A percentile compares a stretch with the other conserved stretches of the same genome.
Evolutionary conservation across 331 rosid genomes (phyloP).

Genomic region (Malus hybrid): DNA sequence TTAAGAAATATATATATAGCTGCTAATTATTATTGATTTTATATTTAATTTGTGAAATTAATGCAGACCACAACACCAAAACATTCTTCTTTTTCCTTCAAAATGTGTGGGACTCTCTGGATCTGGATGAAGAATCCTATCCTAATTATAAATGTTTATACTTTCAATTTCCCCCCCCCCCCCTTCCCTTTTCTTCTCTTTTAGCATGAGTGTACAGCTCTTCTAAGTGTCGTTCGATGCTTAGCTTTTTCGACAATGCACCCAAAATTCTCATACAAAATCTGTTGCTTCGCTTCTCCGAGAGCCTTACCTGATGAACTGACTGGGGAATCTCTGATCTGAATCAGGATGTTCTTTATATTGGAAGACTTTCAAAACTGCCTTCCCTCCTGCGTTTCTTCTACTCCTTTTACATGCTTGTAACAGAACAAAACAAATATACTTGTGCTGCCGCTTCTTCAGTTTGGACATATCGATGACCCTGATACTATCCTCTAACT

Average conservation of each 20-base stretch:
- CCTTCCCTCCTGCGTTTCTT: slow-evolving; percentile 14
- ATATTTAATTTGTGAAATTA: slow-evolving; percentile 35
- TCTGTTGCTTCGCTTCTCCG: slow-evolving; percentile 4
- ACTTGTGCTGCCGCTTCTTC: slow-evolving; percentile 5
- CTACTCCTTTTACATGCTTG: slow-evolving; percentile 23
- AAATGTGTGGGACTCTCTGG: slow-evolving; percentile 47
- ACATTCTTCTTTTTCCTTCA: slow-evolving; percentile 30
- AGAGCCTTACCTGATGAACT: background rate
- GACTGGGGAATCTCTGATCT: slow-evolving; percentile 1
- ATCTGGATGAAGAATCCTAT: slow-evolving; percentile 32
- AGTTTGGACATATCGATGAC: background rate
- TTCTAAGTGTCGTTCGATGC: no score
- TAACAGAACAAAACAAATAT: slow-evolving; percentile 2
- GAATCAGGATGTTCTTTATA: slow-evolving; percentile 17
- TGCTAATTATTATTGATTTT: slow-evolving; percentile 39
- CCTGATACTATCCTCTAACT: slow-evolving; percentile 23
- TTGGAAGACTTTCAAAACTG: slow-evolving; percentile 15
- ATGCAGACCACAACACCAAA: slow-evolving; percentile 33
- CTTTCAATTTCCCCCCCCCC: background rate
- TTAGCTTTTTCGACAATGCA: background rate
- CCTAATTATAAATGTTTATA: slow-evolving; percentile 14
- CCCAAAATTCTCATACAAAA: slow-evolving; percentile 10
- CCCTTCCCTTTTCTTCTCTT: background rate
- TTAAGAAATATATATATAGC: slow-evolving; percentile 22
- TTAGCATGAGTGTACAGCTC: no score